Base-by-base conservation (phyloP, 2,329 filamentous ascomycete genomes). In the Hymenoscyphus scutula region DNA sequence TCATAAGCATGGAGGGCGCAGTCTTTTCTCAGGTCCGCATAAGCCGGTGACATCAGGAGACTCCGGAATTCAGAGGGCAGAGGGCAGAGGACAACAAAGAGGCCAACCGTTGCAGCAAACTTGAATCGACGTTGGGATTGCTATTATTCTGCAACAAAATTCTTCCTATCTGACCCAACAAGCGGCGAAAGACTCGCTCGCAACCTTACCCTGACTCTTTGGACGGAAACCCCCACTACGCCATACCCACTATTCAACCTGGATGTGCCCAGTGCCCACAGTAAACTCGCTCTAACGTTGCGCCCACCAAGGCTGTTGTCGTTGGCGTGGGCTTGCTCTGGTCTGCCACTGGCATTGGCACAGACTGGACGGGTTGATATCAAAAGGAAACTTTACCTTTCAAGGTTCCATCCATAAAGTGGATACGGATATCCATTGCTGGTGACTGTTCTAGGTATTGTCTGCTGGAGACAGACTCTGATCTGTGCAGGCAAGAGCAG, bases 321-420 rank as follows among this genome's bases (percentile, higher is more conserved):
- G 19, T 19, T 45, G 41, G 41, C 41, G 7, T 30, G 29, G 29
- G 29, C 29, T n/a, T n/a, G n/a, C n/a, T n/a, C n/a, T n/a, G n/a
- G n/a, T 30, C 38, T n/a, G 38, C 15, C 38, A 45, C 19, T 45
- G 38, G 38, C 38, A 45, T 19, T 45, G 41, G 41, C 41, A 10
- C 41, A 19, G n/a, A n/a, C n/a, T n/a, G n/a, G 41, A 45, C n/a
- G 17, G n/a, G 41, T 48, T 48, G 41, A 54, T 54, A 54, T 54
- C 29, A 32, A 54, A n/a, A 54, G 51, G 23, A 15, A 29, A 15
- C 2, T 27, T 19, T 54, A 15, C 51, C 8, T 27, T 6, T 34
- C 32, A 54, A 27, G 51, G 51, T 54, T 54, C 17, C 51, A 17
- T 54, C 25, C 25, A 29, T 30, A 29, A 53, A 54, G 51, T 54